Base-by-base conservation (phyloP, 768 basidiomycete species). In the Xerocomellus intermedius region DNA sequence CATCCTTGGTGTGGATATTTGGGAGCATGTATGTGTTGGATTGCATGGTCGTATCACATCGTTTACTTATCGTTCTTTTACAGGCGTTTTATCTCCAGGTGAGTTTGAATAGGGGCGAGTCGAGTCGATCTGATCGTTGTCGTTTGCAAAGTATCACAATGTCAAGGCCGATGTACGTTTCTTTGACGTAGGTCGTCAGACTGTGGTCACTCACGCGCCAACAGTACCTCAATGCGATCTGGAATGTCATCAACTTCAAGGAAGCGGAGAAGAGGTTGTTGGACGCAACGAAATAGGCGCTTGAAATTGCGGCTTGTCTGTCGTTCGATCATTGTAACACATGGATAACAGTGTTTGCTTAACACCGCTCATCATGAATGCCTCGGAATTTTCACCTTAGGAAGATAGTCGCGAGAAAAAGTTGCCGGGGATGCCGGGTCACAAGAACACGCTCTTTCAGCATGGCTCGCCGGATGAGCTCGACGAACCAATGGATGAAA, bases 1-100 rank as follows among this genome's bases (percentile, higher is more conserved):
- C 19, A 87, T 99, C 67, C 83, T 99, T 68, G 97, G 97, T 33
- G 86, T 98, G 60, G 96, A 99, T 74, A 88, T 98, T 65, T 98
- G 96, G 96, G 92, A 94, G 73, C 93, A 95, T 72, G 87, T 87
- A 64, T 41, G 86, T 80, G 36, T 55, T 30, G 28, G 14, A 7
- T 26, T 2, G 58, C 52, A 58, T 63, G 56, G 54, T n/a, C 45
- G 42, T n/a, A 22, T 19, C 33, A 17, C 9, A 19, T 55, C 24
- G 5, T 54, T 24, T 42, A 36, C 47, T 64, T 4, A 49, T 28
- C 41, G 39, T 49, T 37, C 54, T 56, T 38, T 49, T 10, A 17
- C 57, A 86, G 82, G 87, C 87, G n/a, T 90, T 86, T 72, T 89
- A 91, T 70, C 67, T 77, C 59, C 67, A 63, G 63, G 64, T 64